phyloP scores from a whole-genome alignment of 495 filamentous ascomycete genomes.

The Aspergillus nanangensis region DNA sequence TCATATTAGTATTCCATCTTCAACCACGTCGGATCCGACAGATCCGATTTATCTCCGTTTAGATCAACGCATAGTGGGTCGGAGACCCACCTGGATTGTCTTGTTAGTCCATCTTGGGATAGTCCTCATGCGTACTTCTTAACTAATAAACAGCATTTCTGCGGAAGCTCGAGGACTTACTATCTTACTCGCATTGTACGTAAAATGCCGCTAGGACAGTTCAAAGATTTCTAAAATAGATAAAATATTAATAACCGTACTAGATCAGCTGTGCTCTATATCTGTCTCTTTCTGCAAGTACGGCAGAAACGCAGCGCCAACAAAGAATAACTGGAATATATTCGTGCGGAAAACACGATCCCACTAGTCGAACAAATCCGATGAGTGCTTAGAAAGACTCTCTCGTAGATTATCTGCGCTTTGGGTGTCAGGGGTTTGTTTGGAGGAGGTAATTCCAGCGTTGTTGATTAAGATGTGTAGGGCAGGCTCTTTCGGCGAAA shows the following conservation, averaged over 20 bases:
- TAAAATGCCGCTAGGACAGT: slow-evolving; percentile 47
- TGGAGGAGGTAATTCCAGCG: slow-evolving; percentile 40
- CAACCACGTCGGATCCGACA: too few species aligned
- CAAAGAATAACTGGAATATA: slow-evolving; percentile 39
- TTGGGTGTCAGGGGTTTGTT: slow-evolving; percentile 29
- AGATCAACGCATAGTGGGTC: too few species aligned
- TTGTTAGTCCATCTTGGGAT: too few species aligned
- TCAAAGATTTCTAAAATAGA: slow-evolving; percentile 50
- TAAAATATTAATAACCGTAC: slow-evolving; percentile 57
- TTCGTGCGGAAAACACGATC: slow-evolving; percentile 41
- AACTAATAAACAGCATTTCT: too few species aligned
- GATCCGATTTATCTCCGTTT: too few species aligned
- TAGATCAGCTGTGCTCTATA: slow-evolving; percentile 42
- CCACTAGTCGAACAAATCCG: slow-evolving; percentile 41
- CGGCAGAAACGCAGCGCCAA: slow-evolving; percentile 37
- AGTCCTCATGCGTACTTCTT: too few species aligned
- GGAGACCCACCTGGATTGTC: too few species aligned
- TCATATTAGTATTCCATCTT: too few species aligned
- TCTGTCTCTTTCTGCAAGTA: slow-evolving; percentile 41
- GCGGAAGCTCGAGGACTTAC: too few species aligned
- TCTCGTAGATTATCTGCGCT: slow-evolving; percentile 45
- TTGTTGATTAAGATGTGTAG: slow-evolving; percentile 55
- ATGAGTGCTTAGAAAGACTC: slow-evolving; percentile 52
- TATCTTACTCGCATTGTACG: slow-evolving; percentile 49
- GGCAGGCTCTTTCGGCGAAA: slow-evolving; percentile 37